Evolutionary conservation across 164 flowering plant genomes (phyloP), one percentile per base, ranked within the genome.

Genomic region (Vitis labrusca): DNA sequence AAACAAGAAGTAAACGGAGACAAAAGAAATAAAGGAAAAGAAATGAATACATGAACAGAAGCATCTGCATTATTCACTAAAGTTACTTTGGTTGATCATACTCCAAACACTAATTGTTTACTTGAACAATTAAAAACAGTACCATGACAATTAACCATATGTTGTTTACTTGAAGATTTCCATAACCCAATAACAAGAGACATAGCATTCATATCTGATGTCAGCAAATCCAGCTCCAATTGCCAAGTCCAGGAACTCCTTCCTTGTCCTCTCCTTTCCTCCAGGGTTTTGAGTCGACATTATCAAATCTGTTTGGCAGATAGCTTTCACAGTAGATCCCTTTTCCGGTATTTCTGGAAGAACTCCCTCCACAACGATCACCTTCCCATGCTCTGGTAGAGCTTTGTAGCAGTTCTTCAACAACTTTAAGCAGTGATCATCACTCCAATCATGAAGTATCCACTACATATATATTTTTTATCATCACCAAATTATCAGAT

Each of bases 211-310:
- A 47, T 64, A 54, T 11, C 37, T 58, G 10, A 80, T 47, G 10
- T 71, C 69, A 0, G 9, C 10, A 52, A 84, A 84, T 10, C 88
- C 84, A n/a, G 81, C 69, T 59, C 29, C 63, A 1, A 5, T 68
- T 1, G 85, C 85, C 71, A 84, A 72, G 9, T 52, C 71, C 59
- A 30, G 27, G 37, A 61, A 62, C 30, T 69, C 51, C 27, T 69
- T 16, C 13, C 47, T 8, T 0, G 72, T 69, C 66, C 66, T 69
- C 72, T 69, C 72, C 50, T 62, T 69, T 27, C 60, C 72, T 51
- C 56, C 61, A 7, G 61, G 61, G 37, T 30, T 60, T 51, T 27
- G 13, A 17, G 17, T n/a, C 7, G 55, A 19, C 67, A 70, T 63
- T 17, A 6, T 2, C 8, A 16, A 15, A 15, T 70, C 73, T 10